These are phyloP conservation scores for Peltaster fructicola DNA, from an alignment of 2,329 filamentous ascomycete genomes.

Conservation along the genomic window DNA sequence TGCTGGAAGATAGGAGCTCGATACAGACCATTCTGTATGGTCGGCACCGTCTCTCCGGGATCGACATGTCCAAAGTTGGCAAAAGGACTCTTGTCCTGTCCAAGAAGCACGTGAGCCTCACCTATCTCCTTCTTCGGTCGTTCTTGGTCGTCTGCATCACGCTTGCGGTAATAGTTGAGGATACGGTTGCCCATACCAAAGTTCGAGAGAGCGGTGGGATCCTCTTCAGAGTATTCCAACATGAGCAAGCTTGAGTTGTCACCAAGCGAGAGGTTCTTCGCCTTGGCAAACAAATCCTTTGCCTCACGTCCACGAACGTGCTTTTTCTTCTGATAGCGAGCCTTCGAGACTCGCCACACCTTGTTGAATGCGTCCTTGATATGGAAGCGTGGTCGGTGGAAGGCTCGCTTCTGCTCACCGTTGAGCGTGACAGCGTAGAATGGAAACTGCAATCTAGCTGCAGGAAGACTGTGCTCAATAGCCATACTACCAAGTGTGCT, in stretches of 20 bases:
- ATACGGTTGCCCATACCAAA: constrained; percentile 94
- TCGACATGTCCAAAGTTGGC: constrained; percentile 88
- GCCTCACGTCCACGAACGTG: constrained; percentile 62
- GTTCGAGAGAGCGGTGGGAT: constrained; percentile 79
- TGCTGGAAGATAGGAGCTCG: constrained; percentile 88
- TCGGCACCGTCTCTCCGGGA: constrained; percentile 74
- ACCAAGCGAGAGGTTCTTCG: constrained; percentile 60
- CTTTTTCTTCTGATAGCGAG: constrained; percentile 62
- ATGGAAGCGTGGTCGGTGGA: constrained; percentile 63
- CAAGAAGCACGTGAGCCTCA: constrained; percentile 71
- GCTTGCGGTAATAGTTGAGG: constrained; percentile 90
- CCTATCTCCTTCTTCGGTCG: constrained; percentile 70
- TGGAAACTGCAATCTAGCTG: constrained; percentile 78
- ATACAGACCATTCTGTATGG: constrained; percentile 90
- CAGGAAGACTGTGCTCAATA: constrained; percentile 89
- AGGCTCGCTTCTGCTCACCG: constrained; percentile 55
- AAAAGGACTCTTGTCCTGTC: constrained; percentile 91
- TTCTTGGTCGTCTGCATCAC: constrained; percentile 57
- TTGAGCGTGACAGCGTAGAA: constrained; percentile 83
- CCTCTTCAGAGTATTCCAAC: constrained; percentile 90
- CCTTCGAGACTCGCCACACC: constrained; percentile 54
- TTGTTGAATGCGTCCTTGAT: constrained; percentile 43
- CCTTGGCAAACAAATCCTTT: constrained; percentile 59
- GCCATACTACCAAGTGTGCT: constrained; percentile 78
- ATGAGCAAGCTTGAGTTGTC: constrained; percentile 81